Percentiles rank a stretch among this genome's conserved stretches.
Evolutionary conservation across 345 rosid genomes (phyloP).

Genomic region (Euphorbia lathyris): DNA sequence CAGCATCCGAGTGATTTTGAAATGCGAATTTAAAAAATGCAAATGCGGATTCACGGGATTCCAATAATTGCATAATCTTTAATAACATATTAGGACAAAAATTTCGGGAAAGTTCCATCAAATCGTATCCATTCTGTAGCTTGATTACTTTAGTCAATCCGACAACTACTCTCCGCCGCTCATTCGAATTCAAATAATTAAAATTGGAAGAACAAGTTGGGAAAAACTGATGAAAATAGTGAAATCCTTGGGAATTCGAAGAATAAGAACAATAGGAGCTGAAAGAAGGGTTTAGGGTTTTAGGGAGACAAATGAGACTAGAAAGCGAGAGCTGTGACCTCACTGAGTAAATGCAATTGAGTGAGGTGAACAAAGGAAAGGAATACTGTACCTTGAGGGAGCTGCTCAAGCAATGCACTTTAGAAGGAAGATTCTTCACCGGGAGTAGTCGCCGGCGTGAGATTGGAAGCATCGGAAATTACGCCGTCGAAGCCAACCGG

Average conservation of each 20-base stretch:
- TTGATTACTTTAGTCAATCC: conserved; percentile 51
- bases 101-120: conserved; percentile 32
- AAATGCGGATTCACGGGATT: conserved; percentile 45
- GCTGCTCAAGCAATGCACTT: neutral
- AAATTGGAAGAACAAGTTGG: conserved; percentile 24
- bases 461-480: too few relatives aligned
- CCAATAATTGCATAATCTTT: conserved; percentile 42
- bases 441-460: too few relatives aligned
- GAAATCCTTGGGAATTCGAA: conserved; percentile 11
- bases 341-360: neutral
- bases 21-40: conserved; percentile 60
- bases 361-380: neutral
- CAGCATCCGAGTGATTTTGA: conserved; percentile 38
- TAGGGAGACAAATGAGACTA: neutral
- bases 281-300: conserved; percentile 3
- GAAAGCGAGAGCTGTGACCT: neutral
- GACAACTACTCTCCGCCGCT: conserved; percentile 49
- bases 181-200: conserved; percentile 36
- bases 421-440: neutral
- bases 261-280: conserved; percentile 7
- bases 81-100: conserved; percentile 47
- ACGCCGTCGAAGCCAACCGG: too few relatives aligned
- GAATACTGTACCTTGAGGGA: conserved; percentile 11
- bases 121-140: conserved; percentile 22
- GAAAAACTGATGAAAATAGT: conserved; percentile 44